Conservation (phyloP, 1,139 yeast species). For the Scheffersomyces stambukii region DNA sequence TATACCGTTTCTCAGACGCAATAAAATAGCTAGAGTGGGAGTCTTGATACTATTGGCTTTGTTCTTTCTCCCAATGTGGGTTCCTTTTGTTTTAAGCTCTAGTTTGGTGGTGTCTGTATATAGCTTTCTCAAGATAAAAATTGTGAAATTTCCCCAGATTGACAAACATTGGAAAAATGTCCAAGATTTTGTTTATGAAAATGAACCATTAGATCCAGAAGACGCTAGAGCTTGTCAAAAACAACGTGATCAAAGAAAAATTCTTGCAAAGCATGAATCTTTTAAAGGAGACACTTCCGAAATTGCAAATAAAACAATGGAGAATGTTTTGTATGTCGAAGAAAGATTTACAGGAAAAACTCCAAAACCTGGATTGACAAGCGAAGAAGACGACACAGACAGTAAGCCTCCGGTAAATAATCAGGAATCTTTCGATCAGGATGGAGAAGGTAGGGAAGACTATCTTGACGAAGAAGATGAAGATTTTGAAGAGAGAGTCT, state of each 20-base stretch:
- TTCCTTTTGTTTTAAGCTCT: conserved; percentile 47
- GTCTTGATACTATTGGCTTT: conserved; percentile 28
- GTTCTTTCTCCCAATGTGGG: conserved; percentile 47
- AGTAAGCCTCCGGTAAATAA: too few species aligned
- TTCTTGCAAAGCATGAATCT: conserved; percentile 28
- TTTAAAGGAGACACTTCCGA: conserved; percentile 43
- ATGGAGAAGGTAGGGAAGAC: conserved; percentile 2
- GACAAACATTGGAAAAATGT: conserved; percentile 34
- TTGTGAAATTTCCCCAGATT: conserved; percentile 21
- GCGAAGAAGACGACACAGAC: conserved; percentile 15
- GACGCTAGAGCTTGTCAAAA: conserved; percentile 32
- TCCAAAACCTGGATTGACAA: conserved; percentile 5
- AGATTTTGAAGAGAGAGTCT: conserved; percentile 2
- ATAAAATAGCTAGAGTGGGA: conserved; percentile 23
- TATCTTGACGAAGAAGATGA: conserved; percentile 5
- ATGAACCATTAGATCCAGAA: conserved; percentile 26
- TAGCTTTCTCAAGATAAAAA: conserved; percentile 30
- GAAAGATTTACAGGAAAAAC: conserved; percentile 22
- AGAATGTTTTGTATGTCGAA: conserved; percentile 36
- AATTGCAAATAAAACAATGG: conserved; percentile 35
- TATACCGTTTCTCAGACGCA: conserved; percentile 31
- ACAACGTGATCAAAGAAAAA: conserved; percentile 25
- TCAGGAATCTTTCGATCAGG: conserved; percentile 3
- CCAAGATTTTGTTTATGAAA: conserved; percentile 28
- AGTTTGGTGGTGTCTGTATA: conserved; percentile 34